Base-by-base conservation (phyloP, 306 rosid species). In the Cucumis melo region DNA sequence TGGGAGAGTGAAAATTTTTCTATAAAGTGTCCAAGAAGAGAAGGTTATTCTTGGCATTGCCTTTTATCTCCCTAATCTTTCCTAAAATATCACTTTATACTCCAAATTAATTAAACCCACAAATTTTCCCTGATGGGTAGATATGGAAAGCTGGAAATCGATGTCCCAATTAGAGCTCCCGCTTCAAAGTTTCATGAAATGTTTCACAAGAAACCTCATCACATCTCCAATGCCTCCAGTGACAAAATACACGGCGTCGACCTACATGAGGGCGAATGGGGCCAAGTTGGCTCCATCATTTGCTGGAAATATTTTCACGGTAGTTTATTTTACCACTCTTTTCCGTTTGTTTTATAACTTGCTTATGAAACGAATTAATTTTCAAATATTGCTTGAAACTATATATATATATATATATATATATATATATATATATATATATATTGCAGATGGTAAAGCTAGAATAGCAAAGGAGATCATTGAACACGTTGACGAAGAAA, bases 181-280 rank as follows among this genome's bases (percentile, higher is more conserved):
- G 55, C 78, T 54, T 2, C 24, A 4, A 34, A 56, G 55, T 75
- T 75, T 13, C 78, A 75, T 20, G 78, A 75, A 54, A 54, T 75
- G 7, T 36, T 55, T 38, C 24, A 54, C 13, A 8, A 8, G 1
- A 75, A 32, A 57, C 53, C 78, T n/a, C 78, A 75, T 10, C 66
- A 75, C 2, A 57, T 75, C 17, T 34, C 53, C 1, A 56, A 75
- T 13, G 53, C 34, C 44, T 34, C n/a, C 15, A 7, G 16, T 0
- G 59, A 38, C 12, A 75, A 15, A 34, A 11, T 74, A 2, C 78
- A 56, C 12, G 67, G 66, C 0, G 7, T 19, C 4, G 67, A 55
- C 23, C 12, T 75, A 7, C 67, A 38, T 7, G 53, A 75, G 5
- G 78, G 78, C 0, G 78, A 75, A 11, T 75, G 78, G 78, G 78